Evolutionary conservation across 495 filamentous ascomycete species (phyloP), one percentile per base, ranked within the genome.

Genomic region (Durotheca rogersii): DNA sequence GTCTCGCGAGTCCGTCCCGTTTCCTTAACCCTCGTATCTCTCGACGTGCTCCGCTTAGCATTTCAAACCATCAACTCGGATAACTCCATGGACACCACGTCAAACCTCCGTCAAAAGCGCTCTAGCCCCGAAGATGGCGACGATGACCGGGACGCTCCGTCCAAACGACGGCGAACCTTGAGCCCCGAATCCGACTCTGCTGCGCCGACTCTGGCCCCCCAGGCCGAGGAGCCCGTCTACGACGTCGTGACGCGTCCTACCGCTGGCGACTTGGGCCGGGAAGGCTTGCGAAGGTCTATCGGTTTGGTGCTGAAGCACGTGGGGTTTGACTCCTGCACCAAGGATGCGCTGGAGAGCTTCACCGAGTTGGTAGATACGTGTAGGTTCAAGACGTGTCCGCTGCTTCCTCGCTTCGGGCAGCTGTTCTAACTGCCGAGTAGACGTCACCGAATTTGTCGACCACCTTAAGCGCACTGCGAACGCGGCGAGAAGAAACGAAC

Each of bases 281-380:
- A 54, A 14, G 72, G 67, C 2, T 34, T 77, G 23, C 65, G 62
- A 17, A 66, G 72, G 23, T 64, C 67, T 37, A 67, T 77, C 29
- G 65, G 58, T 0, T 35, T 76, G 27, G 61, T 60, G 3, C 45
- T 77, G 45, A 40, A 69, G 16, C 61, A 70, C 15, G 65, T 72
- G 4, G 74, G 74, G 19, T 77, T 74, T 39, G 68, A 72, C 10
- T 39, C 57, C 12, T 64, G 71, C 6, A 58, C 51, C 9, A 60
- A 64, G 6, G 70, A 72, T 6, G 73, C 73, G 2, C 49, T 77
- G 33, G 73, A 76, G 52, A 66, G 62, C 47, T 76, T 76, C 18
- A 66, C 67, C 0, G 38, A 59, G 10, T 44, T 60, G 36, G 60
- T 59, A 1, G 73, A 77, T 34, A 64, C 60, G 1, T 77, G 74